Base-by-base conservation (phyloP, 2,329 filamentous ascomycete genomes). In the Colletotrichum neosansevieriae region DNA sequence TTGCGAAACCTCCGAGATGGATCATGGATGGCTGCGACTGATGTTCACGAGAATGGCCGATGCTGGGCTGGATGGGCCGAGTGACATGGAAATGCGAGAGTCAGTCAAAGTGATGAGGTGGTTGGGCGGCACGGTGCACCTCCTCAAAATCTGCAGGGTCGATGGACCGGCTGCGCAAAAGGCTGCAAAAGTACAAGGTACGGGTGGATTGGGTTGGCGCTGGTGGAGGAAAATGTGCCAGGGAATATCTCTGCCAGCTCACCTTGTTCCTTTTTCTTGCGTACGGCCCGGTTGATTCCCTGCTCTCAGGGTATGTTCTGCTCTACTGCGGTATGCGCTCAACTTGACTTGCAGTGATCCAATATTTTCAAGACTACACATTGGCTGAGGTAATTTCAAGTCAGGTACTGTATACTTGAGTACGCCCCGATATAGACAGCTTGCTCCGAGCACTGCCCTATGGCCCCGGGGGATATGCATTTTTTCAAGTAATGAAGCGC, bases 1-100 rank as follows among this genome's bases (percentile, higher is more conserved):
- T 60, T 54, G 49, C 66, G 42, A 69, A 69, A 65, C 61, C 66
- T 57, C 40, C 40, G 34, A 32, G 29, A 69, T 69, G 61, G 61
- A 54, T 66, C 66, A 59, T 60, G 54, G 45, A 68, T 36, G 32
- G 54, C 42, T 54, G 61, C 54, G 34, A 51, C 47, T 17, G 54
- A 65, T 40, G 61, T 36, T 66, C 40, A 56, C 54, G 49, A 51
- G 50, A 54, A 49, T 42, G 49, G 61, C 54, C 50, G n/a, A n/a
- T 34, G 50, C 59, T 54, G 40, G 47, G n/a, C 47, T 58, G 24
- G 49, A 62, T 34, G 42, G 65, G 49, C 36, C 47, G 60, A 58
- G 32, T 36, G 32, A 64, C 38, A 29, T 17, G 32, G 40, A 40
- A 17, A 50, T n/a, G 36, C 54, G 40, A 44, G 19, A 57, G 32